A percentile compares a stretch with the other conserved stretches of the same genome.
phyloP scores from a whole-genome alignment of 768 basidiomycete species.

The Kwoniella dejecticola region DNA sequence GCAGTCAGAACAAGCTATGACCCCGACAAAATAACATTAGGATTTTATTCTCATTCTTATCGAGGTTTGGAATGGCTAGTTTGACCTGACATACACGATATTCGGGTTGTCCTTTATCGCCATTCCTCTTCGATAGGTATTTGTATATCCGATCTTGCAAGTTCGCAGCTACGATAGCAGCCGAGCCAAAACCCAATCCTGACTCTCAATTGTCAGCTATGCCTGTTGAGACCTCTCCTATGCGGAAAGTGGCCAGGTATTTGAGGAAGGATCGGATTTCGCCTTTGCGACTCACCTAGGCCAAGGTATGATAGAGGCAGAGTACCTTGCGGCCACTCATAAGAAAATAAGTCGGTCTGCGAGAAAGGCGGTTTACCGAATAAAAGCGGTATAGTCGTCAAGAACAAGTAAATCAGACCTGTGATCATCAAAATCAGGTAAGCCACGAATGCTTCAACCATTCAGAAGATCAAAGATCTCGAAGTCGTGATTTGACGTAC shows the following conservation, averaged over 20 bases:
- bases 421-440: background rate
- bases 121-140: conserved; percentile 37
- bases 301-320: conserved; percentile 46
- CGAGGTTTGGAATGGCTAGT: too few relatives aligned
- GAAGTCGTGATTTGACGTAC: conserved; percentile 26
- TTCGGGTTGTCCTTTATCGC: conserved; percentile 45
- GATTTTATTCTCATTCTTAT: too few relatives aligned
- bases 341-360: conserved; percentile 34
- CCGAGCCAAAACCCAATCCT: conserved; percentile 40
- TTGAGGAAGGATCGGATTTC: too few relatives aligned
- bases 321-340: conserved; percentile 37
- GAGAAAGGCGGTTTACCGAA: conserved; percentile 45
- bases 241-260: too few relatives aligned
- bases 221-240: too few relatives aligned
- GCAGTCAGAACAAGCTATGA: conserved; percentile 49
- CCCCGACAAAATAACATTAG: too few relatives aligned
- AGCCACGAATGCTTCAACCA: background rate
- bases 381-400: conserved; percentile 43
- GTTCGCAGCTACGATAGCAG: conserved; percentile 35
- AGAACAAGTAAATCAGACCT: conserved; percentile 49
- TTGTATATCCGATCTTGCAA: conserved; percentile 49
- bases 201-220: too few relatives aligned
- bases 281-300: too few relatives aligned
- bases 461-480: background rate
- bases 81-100: too few relatives aligned